A percentile compares a stretch with the other conserved stretches of the same genome.
phyloP scores from a whole-genome alignment of 2,329 filamentous ascomycete genomes.

The Clonostachys byssicola region DNA sequence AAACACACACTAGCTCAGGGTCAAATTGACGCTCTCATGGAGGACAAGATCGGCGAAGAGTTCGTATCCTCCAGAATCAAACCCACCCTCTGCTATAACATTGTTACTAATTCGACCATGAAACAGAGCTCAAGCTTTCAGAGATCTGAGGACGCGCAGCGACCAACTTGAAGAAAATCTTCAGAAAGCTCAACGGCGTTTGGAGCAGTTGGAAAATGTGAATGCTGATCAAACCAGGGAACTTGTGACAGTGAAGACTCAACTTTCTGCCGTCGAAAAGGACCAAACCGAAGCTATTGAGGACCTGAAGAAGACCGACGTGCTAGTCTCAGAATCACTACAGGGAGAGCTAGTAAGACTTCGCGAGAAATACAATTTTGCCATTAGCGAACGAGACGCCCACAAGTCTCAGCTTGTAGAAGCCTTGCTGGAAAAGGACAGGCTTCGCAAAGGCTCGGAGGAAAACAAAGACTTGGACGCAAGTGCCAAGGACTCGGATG shows the following conservation, averaged over 20 bases:
- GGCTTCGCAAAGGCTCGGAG: slow-evolving; percentile 50
- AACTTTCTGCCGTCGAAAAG: slow-evolving; percentile 50
- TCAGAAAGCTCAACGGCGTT: slow-evolving; percentile 34
- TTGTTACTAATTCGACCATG: slow-evolving; percentile 38
- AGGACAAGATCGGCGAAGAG: slow-evolving; percentile 48
- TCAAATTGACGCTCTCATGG: slow-evolving; percentile 51
- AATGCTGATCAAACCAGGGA: slow-evolving; percentile 52
- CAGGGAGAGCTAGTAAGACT: slow-evolving; percentile 52
- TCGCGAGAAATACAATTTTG: slow-evolving; percentile 43
- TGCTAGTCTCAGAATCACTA: slow-evolving; percentile 53
- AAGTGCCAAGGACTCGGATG: slow-evolving; percentile 24
- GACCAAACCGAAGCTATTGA: slow-evolving; percentile 50
- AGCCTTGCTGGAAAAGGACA: slow-evolving; percentile 56
- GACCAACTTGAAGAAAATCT: slow-evolving; percentile 40
- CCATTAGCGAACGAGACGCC: slow-evolving; percentile 48
- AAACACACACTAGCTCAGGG: slow-evolving; percentile 53
- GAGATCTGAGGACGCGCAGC: slow-evolving; percentile 44
- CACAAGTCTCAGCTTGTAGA: slow-evolving; percentile 57
- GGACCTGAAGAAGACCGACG: slow-evolving; percentile 55
- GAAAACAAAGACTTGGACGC: slow-evolving; percentile 34
- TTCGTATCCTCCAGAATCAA: slow-evolving; percentile 39
- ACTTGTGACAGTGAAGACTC: slow-evolving; percentile 44
- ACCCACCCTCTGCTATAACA: slow-evolving; percentile 13
- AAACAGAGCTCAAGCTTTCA: slow-evolving; percentile 48
- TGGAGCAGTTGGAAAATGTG: slow-evolving; percentile 39